A percentile compares a stretch with the other conserved stretches of the same genome.
Evolutionary conservation across 805 yeast genomes (phyloP).

Genomic region (Nakazawaea populi): DNA sequence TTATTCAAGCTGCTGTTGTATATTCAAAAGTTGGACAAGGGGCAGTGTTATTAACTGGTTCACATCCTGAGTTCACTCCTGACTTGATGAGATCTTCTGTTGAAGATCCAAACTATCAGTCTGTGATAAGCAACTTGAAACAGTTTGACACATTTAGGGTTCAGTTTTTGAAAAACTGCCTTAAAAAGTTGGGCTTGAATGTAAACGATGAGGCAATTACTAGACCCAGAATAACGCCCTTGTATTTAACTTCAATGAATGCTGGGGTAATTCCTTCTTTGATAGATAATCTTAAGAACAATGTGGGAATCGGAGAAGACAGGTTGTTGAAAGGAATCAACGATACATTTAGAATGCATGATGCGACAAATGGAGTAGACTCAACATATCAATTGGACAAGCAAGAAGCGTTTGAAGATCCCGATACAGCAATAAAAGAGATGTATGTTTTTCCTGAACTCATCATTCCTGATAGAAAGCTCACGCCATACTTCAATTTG

Average conservation of each 20-base stretch:
- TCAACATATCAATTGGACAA: conserved; percentile 17
- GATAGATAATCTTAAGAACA: conserved; percentile 22
- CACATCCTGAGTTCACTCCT: conserved; percentile 85
- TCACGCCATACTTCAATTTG: conserved; percentile 73
- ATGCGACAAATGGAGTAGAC: conserved; percentile 22
- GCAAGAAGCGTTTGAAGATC: conserved; percentile 40
- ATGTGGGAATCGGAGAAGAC: conserved; percentile 31
- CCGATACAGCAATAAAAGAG: conserved; percentile 51
- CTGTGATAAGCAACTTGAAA: conserved; percentile 34
- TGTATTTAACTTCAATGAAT: conserved; percentile 43
- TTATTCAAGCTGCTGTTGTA: conserved; percentile 63
- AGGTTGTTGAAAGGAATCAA: conserved; percentile 42
- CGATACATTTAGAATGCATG: conserved; percentile 48
- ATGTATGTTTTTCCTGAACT: conserved; percentile 39
- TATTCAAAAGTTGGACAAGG: conserved; percentile 69
- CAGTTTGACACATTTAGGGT: conserved; percentile 42
- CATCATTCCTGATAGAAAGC: conserved; percentile 39
- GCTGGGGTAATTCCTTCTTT: conserved; percentile 25
- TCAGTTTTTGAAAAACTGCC: conserved; percentile 48
- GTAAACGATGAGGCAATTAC: conserved; percentile 49
- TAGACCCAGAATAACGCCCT: conserved; percentile 66
- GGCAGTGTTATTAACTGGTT: conserved; percentile 68
- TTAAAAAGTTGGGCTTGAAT: conserved; percentile 57
- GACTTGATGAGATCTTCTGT: conserved; percentile 31
- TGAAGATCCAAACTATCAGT: conserved; percentile 23